Percentiles rank a stretch among this genome's conserved stretches.
Conservation (phyloP, 306 rosid species). For the Lotus japonicus region DNA sequence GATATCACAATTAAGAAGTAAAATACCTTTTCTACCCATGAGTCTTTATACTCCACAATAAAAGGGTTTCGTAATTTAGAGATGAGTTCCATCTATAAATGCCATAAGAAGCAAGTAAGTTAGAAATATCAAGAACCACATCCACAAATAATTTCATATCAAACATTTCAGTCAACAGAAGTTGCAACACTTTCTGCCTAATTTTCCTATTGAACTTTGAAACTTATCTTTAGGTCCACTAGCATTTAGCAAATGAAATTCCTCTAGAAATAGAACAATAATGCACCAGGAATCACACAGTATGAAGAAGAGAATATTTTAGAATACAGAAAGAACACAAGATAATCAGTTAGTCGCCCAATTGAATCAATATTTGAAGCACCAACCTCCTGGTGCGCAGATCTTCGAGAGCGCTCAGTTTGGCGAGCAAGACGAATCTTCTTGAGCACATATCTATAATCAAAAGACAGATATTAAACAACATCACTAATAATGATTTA, state of each 20-base stretch:
- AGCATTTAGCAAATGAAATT: slow-evolving; percentile 8
- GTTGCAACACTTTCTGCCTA: not conserved
- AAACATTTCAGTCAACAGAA: slow-evolving; percentile 8
- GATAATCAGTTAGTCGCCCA: not conserved
- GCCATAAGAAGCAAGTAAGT: not conserved
- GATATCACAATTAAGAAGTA: slow-evolving; percentile 1
- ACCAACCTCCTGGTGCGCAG: slow-evolving; percentile 95
- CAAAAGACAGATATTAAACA: slow-evolving; percentile 3
- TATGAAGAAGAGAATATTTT: not conserved
- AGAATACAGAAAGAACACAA: slow-evolving; percentile 1
- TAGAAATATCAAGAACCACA: not conserved
- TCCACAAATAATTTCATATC: slow-evolving; percentile 4
- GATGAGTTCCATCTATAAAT: slow-evolving; percentile 88
- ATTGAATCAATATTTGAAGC: slow-evolving; percentile 14
- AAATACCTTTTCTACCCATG: slow-evolving; percentile 98
- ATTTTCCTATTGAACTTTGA: not conserved
- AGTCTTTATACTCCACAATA: slow-evolving; percentile 98
- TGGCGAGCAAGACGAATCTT: slow-evolving; percentile 99
- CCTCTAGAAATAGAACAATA: slow-evolving; percentile 8
- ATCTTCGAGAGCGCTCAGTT: slow-evolving; percentile 94
- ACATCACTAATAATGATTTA: not conserved
- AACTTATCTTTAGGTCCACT: slow-evolving; percentile 1
- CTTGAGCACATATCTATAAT: slow-evolving; percentile 80
- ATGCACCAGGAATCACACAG: not conserved
- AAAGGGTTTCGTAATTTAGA: slow-evolving; percentile 82